Evolutionary conservation across 305 asterid species (phyloP).

Genomic region (Ilex paraguariensis): DNA sequence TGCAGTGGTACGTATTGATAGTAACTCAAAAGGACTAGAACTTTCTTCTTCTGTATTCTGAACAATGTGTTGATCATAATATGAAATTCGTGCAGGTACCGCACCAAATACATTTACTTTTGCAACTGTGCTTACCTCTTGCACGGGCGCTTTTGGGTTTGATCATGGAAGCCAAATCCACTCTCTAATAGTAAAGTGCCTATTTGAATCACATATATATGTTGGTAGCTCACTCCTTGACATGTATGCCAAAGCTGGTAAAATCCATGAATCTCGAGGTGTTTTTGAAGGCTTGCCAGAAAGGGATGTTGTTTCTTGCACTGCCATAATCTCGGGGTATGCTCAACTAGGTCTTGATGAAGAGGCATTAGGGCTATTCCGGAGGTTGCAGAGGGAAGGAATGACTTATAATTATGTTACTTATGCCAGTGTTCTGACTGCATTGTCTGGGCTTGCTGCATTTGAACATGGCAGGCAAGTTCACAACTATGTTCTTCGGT

Average conservation of each 20-base stretch:
- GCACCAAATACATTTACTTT: slow-evolving; percentile 76
- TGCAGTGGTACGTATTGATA: no score
- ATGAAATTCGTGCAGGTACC: slow-evolving; percentile 47
- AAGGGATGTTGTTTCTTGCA: slow-evolving; percentile 72
- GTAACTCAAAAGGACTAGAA: no score
- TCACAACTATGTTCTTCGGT: slow-evolving; percentile 62
- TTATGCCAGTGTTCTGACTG: slow-evolving; percentile 56
- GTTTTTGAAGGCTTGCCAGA: slow-evolving; percentile 59
- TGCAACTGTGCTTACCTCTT: slow-evolving; percentile 60
- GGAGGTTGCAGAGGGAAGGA: slow-evolving; percentile 50
- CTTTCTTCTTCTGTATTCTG: no score
- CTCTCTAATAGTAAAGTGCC: slow-evolving; percentile 49
- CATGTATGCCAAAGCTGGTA: slow-evolving; percentile 82
- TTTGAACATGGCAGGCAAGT: slow-evolving; percentile 76
- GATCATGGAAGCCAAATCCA: slow-evolving; percentile 65
- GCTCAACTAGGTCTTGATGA: slow-evolving; percentile 68
- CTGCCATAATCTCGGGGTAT: slow-evolving; percentile 77
- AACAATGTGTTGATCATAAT: neutral
- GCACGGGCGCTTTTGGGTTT: slow-evolving; percentile 34
- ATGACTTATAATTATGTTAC: slow-evolving; percentile 66
- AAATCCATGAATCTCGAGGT: slow-evolving; percentile 49
- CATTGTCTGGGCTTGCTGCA: slow-evolving; percentile 85
- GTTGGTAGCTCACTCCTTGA: slow-evolving; percentile 94
- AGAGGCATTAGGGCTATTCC: slow-evolving; percentile 63
- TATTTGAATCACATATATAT: slow-evolving; percentile 49